These are phyloP conservation scores for Aspergillus steynii DNA, from an alignment of 495 filamentous ascomycete genomes.

Conservation along the genomic window DNA sequence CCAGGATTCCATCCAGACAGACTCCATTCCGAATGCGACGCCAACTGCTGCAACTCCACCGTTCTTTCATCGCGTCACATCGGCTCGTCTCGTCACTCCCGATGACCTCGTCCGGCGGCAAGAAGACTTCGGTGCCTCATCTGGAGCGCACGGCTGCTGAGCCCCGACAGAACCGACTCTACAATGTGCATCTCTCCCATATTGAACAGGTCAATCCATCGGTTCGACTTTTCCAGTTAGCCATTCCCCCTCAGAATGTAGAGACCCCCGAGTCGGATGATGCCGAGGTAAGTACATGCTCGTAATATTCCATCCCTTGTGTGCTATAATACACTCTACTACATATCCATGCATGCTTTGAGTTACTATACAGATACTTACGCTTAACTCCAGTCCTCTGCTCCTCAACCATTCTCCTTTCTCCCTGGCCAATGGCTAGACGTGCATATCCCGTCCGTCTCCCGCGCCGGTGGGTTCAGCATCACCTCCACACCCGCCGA, in stretches of 20 bases:
- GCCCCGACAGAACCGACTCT: slow-evolving; percentile 61
- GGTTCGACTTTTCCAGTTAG: slow-evolving; percentile 52
- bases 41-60: slow-evolving; percentile 6
- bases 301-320: neutral
- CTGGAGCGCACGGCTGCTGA: slow-evolving; percentile 70
- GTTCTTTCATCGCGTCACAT: slow-evolving; percentile 7
- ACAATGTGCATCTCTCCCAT: slow-evolving; percentile 47
- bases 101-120: slow-evolving; percentile 35
- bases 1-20: neutral
- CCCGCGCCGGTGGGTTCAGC: slow-evolving; percentile 79
- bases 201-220: slow-evolving; percentile 49
- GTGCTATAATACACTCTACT: too few relatives aligned
- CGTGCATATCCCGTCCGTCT: slow-evolving; percentile 65
- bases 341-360: neutral
- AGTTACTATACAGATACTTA: neutral
- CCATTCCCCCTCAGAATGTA: slow-evolving; percentile 25
- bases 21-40: slow-evolving; percentile 2
- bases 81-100: slow-evolving; percentile 10
- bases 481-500: slow-evolving; percentile 72
- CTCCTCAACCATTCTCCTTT: slow-evolving; percentile 50
- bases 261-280: slow-evolving; percentile 18
- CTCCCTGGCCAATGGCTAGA: slow-evolving; percentile 92
- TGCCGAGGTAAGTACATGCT: slow-evolving; percentile 1
- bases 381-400: neutral
- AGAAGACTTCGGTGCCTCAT: slow-evolving; percentile 46